phyloP scores from a whole-genome alignment of 2,329 filamentous ascomycete species.

The Hypoxylon sp. region DNA sequence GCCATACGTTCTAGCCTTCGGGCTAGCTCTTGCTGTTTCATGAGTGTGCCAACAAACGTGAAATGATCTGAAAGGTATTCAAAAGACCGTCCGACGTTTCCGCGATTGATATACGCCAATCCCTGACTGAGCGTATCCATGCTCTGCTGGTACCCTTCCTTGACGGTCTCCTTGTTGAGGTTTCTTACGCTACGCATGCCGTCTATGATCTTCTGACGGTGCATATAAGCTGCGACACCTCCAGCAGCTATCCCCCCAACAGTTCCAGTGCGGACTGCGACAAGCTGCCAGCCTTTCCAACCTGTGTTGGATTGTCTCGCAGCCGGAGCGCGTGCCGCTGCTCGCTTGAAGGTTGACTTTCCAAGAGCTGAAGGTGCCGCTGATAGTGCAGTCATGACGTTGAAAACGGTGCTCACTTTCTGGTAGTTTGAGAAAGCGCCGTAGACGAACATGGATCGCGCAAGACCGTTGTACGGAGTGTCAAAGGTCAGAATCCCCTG shows the following conservation, averaged over 20 bases:
- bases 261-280: conserved; percentile 85
- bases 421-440: conserved; percentile 73
- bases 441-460: conserved; percentile 72
- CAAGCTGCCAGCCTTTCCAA: conserved; percentile 71
- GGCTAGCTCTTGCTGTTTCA: conserved; percentile 80
- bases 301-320: conserved; percentile 55
- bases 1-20: conserved; percentile 76
- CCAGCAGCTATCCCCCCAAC: conserved; percentile 86
- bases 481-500: conserved; percentile 87
- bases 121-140: conserved; percentile 67
- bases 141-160: conserved; percentile 64
- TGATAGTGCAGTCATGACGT: conserved; percentile 69
- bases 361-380: conserved; percentile 64
- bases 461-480: conserved; percentile 82
- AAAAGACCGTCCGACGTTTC: conserved; percentile 76
- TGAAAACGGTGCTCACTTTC: conserved; percentile 70
- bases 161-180: conserved; percentile 64
- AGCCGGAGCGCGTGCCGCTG: conserved; percentile 44
- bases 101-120: conserved; percentile 70
- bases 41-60: conserved; percentile 85
- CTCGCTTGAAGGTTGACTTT: conserved; percentile 56
- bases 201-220: conserved; percentile 76
- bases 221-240: conserved; percentile 84
- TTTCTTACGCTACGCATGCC: conserved; percentile 63
- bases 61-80: conserved; percentile 86